Conservation (phyloP, 2,329 filamentous ascomycete genomes). For the Aureobasidium leucospermi region DNA sequence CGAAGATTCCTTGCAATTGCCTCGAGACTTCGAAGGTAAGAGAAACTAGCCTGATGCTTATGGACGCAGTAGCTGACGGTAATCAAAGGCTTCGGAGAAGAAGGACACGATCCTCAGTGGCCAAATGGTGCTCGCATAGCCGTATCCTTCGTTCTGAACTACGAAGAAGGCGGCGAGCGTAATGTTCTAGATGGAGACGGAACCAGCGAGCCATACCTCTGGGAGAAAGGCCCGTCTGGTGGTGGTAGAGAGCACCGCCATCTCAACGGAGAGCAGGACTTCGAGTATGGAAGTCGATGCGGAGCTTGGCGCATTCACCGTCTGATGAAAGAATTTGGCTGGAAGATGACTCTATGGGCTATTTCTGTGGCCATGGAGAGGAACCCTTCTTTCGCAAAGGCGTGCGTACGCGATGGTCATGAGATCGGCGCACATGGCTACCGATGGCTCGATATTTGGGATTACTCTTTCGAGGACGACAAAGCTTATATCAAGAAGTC, state of each 20-base stretch:
- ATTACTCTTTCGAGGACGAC: conserved; percentile 39
- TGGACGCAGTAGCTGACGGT: not conserved
- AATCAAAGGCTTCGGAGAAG: conserved; percentile 19
- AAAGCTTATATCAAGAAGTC: conserved; percentile 41
- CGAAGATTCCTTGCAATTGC: conserved; percentile 7
- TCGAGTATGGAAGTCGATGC: conserved; percentile 39
- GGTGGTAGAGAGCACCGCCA: conserved; percentile 35
- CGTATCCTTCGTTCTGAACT: conserved; percentile 41
- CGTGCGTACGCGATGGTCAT: conserved; percentile 34
- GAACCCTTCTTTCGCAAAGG: conserved; percentile 35
- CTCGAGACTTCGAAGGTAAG: conserved; percentile 23
- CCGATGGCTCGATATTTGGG: conserved; percentile 38
- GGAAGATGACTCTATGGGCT: conserved; percentile 38
- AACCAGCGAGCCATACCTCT: conserved; percentile 32
- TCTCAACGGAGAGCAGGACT: conserved; percentile 43
- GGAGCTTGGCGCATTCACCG: conserved; percentile 35
- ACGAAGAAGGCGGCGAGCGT: conserved; percentile 39
- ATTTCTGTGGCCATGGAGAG: conserved; percentile 35
- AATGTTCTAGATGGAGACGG: conserved; percentile 34
- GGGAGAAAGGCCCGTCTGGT: conserved; percentile 30
- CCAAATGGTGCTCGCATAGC: conserved; percentile 38
- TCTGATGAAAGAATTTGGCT: conserved; percentile 36
- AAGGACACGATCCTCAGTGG: conserved; percentile 29
- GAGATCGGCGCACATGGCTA: conserved; percentile 37
- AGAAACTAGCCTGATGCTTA: not conserved